Evolutionary conservation across 2,329 filamentous ascomycete species (phyloP).

Genomic region (Stagonosporopsis vannaccii): DNA sequence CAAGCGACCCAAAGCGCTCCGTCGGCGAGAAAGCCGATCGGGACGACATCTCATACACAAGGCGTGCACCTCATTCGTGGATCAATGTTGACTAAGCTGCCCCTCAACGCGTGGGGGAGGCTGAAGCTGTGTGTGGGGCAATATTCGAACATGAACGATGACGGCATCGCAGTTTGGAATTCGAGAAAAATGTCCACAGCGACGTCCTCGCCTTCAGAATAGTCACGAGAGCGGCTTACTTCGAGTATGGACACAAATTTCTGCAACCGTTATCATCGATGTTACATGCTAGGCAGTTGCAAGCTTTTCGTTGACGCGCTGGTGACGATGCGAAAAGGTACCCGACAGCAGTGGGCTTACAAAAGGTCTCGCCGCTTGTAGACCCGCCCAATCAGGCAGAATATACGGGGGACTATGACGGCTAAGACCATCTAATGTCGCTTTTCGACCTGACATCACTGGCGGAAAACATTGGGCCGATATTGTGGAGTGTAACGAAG

Average conservation of each 20-base stretch:
- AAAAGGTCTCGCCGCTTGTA: constrained; percentile 14
- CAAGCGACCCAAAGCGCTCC: constrained; percentile 3
- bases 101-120: constrained; percentile 15
- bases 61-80: constrained; percentile 5
- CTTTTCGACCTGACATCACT: constrained; percentile 45
- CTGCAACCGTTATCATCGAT: constrained; percentile 4
- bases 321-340: constrained; percentile 30
- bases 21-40: constrained; percentile 18
- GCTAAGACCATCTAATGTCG: constrained; percentile 18
- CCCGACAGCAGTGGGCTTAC: constrained; percentile 13
- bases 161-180: constrained; percentile 8
- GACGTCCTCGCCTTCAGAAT: neutral
- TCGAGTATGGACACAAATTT: neutral
- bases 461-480: constrained; percentile 37
- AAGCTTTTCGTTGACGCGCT: constrained; percentile 31
- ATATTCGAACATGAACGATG: constrained; percentile 7
- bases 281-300: constrained; percentile 1
- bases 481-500: constrained; percentile 28
- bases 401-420: constrained; percentile 22
- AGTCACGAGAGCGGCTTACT: neutral
- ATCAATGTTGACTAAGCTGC: constrained; percentile 7
- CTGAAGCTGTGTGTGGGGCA: constrained; percentile 18
- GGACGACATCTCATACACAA: neutral
- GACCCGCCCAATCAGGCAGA: constrained; percentile 33
- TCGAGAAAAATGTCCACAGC: neutral